Conservation (phyloP, 805 yeast genomes). For the Candida maris region DNA sequence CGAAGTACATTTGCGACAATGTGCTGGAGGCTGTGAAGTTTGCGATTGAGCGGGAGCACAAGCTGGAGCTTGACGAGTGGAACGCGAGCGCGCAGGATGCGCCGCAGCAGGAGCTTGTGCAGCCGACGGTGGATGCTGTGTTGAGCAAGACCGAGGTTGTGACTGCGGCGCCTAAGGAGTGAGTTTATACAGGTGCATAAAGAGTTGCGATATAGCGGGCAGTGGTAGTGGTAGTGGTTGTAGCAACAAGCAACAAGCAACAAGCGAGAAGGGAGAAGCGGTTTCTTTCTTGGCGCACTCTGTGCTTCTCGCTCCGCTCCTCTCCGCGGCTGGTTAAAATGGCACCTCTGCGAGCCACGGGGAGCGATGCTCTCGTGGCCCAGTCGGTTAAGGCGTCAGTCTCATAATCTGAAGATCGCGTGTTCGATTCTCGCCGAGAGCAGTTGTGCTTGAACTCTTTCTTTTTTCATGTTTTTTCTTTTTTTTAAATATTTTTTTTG, state of each 20-base stretch:
- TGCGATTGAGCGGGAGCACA: slow-evolving; percentile 80
- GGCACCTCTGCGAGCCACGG: neutral
- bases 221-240: too few relatives aligned
- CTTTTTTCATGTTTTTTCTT: neutral
- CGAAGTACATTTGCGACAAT: slow-evolving; percentile 67
- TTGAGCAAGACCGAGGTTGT: slow-evolving; percentile 38
- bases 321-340: neutral
- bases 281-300: too few relatives aligned
- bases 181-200: neutral
- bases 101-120: slow-evolving; percentile 20
- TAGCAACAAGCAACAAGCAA: too few relatives aligned
- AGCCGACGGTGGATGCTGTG: slow-evolving; percentile 50
- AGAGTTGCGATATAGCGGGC: neutral
- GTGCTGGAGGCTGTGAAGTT: slow-evolving; percentile 80
- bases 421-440: slow-evolving; percentile 40
- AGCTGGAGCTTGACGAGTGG: slow-evolving; percentile 71
- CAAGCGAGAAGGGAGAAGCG: too few relatives aligned
- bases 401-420: slow-evolving; percentile 41
- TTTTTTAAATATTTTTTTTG: slow-evolving; percentile 2
- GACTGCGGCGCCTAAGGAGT: slow-evolving; percentile 1
- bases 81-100: slow-evolving; percentile 37
- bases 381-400: slow-evolving; percentile 40
- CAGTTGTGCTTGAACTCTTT: slow-evolving; percentile 12
- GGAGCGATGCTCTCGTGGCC: slow-evolving; percentile 34
- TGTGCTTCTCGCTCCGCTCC: too few relatives aligned